phyloP scores from a whole-genome alignment of 768 basidiomycete genomes.

The Kwoniella mangroviensis region DNA sequence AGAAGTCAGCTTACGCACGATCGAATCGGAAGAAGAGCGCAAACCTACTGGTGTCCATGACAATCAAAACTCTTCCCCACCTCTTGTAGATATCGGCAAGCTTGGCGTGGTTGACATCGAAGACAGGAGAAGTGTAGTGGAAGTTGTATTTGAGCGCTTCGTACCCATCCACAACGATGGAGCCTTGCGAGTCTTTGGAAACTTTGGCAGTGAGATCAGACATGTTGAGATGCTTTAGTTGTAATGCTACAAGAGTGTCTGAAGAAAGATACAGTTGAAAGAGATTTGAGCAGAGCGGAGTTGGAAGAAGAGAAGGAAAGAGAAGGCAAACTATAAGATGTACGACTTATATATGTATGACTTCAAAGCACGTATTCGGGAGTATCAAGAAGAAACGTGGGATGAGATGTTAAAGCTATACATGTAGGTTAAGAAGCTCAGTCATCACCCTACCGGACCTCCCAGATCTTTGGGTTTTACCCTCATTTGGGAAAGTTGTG shows the following conservation, averaged over 20 bases:
- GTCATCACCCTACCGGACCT: neutral
- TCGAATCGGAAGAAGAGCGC: neutral
- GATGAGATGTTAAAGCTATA: neutral
- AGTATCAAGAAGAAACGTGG: conserved; percentile 4
- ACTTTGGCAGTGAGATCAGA: conserved; percentile 56
- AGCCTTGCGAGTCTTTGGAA: conserved; percentile 41
- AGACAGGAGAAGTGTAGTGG: conserved; percentile 56
- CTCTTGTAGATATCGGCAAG: conserved; percentile 56
- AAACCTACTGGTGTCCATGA: conserved; percentile 56
- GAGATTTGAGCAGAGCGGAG: conserved; percentile 8
- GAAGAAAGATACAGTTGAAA: conserved; percentile 1
- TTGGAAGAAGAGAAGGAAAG: conserved; percentile 8
- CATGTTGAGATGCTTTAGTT: conserved; percentile 34
- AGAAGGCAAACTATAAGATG: neutral
- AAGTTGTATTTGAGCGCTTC: conserved; percentile 57
- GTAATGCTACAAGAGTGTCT: neutral
- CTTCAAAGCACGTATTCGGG: neutral
- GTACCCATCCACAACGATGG: conserved; percentile 50
- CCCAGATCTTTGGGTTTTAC: conserved; percentile 7
- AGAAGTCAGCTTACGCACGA: neutral
- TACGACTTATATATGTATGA: too few species aligned
- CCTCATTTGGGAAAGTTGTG: neutral
- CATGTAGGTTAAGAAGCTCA: neutral
- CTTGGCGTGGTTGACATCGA: conserved; percentile 50
- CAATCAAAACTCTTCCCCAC: conserved; percentile 57